phyloP scores from a whole-genome alignment of 257 asterid species.

The Rubia yunnanensis region DNA sequence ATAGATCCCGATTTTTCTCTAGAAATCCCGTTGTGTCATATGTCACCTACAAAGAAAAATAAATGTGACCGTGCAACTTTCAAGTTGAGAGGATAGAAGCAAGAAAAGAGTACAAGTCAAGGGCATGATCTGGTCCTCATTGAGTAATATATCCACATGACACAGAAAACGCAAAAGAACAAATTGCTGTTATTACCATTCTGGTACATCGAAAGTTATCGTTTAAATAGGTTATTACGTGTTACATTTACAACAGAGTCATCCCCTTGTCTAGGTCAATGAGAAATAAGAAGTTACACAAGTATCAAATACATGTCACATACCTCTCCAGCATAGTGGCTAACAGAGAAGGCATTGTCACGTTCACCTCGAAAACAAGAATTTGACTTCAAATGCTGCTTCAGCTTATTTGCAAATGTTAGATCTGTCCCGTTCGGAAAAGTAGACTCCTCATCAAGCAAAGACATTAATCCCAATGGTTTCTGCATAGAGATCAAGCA shows the following conservation, averaged over 20 bases:
- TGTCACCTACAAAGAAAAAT: conserved; percentile 54
- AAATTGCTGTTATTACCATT: background rate
- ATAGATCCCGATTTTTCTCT: conserved; percentile 93
- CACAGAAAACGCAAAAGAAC: background rate
- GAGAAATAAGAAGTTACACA: background rate
- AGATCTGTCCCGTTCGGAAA: conserved; percentile 96
- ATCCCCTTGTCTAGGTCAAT: background rate
- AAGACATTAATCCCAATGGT: conserved; percentile 80
- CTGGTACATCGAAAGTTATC: background rate
- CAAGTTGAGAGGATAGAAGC: background rate
- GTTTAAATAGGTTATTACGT: background rate
- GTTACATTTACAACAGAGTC: background rate
- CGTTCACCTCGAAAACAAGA: conserved; percentile 84
- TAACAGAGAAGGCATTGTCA: conserved; percentile 70
- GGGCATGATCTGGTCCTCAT: background rate
- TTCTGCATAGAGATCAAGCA: conserved; percentile 50
- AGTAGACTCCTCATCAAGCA: conserved; percentile 95
- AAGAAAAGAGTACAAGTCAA: background rate
- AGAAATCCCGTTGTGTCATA: conserved; percentile 89
- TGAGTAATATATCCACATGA: background rate
- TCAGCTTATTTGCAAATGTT: conserved; percentile 91
- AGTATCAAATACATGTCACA: conserved; percentile 1
- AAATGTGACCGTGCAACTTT: conserved; percentile 9
- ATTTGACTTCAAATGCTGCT: conserved; percentile 72
- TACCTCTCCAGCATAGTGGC: conserved; percentile 99